Conservation (phyloP, 2,329 filamentous ascomycete genomes). For the Cercospora nicotianae region DNA sequence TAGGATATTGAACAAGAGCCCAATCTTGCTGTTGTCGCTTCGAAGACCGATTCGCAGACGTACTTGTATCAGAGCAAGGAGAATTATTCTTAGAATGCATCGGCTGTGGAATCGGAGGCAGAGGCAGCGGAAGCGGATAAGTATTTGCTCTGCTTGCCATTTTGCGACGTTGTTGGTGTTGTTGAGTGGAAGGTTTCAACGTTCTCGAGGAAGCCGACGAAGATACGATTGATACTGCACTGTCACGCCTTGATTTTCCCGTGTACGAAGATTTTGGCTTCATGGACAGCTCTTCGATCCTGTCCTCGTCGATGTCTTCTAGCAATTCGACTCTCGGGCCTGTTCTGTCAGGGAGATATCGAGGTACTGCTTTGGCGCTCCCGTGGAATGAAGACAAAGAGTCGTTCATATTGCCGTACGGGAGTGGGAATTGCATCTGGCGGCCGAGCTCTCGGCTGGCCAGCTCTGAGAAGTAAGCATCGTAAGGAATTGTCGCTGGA, state of each 20-base stretch:
- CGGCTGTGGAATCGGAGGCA: neutral
- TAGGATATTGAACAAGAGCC: neutral
- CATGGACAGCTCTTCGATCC: neutral
- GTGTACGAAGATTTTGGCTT: neutral
- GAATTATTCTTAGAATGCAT: neutral
- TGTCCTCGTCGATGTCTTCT: neutral
- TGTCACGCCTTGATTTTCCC: neutral
- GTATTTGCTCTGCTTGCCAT: neutral
- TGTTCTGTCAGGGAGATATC: neutral
- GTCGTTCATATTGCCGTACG: neutral
- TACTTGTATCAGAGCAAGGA: neutral
- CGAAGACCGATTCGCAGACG: neutral
- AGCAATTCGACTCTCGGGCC: neutral
- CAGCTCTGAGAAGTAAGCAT: neutral
- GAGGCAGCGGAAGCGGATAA: neutral
- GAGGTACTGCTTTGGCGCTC: neutral
- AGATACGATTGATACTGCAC: neutral
- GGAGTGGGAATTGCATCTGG: neutral
- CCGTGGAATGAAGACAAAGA: neutral
- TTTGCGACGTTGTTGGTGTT: neutral
- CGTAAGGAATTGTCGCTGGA: neutral
- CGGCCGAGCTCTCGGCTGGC: neutral
- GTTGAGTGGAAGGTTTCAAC: neutral
- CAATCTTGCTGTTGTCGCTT: neutral
- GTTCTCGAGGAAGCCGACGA: neutral